Conservation (phyloP, 192 early-diverging fungal species). For the Coemansia sp. region DNA sequence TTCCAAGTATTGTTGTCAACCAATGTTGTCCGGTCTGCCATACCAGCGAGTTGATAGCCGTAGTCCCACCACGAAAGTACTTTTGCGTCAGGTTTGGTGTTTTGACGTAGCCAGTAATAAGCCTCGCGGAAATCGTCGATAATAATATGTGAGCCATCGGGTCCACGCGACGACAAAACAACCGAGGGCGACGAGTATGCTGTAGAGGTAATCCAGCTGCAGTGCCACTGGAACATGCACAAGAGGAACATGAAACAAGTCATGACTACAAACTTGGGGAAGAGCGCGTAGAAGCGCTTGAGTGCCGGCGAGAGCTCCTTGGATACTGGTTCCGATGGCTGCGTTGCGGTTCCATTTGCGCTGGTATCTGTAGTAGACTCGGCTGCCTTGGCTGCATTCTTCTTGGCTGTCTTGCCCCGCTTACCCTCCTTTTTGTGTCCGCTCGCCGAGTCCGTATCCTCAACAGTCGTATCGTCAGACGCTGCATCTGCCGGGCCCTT, state of each 20-base stretch:
- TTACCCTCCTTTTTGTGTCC: constrained; percentile 26
- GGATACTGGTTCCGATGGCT: background rate
- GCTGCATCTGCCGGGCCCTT: background rate
- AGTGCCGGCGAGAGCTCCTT: background rate
- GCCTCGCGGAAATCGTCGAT: constrained; percentile 99
- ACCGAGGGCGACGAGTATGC: constrained; percentile 99
- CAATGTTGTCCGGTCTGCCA: constrained; percentile 94
- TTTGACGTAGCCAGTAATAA: constrained; percentile 99
- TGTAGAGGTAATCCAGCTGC: constrained; percentile 97
- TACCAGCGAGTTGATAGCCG: constrained; percentile 99
- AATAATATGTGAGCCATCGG: constrained; percentile 90
- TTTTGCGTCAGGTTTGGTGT: constrained; percentile 89
- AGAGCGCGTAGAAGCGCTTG: constrained; percentile 27
- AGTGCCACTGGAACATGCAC: constrained; percentile 90
- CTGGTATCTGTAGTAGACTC: background rate
- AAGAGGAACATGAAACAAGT: constrained; percentile 71
- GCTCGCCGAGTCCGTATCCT: constrained; percentile 4
- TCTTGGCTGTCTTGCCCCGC: constrained; percentile 15
- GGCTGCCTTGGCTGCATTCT: constrained; percentile 6
- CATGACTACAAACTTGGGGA: constrained; percentile 57
- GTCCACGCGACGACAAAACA: constrained; percentile 82
- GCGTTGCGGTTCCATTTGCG: background rate
- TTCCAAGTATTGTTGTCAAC: constrained; percentile 99
- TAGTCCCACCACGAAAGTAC: constrained; percentile 99
- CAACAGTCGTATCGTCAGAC: background rate